These are phyloP conservation scores for Gynochthodes officinalis DNA, from an alignment of 257 asterid species.

Conservation along the genomic window DNA sequence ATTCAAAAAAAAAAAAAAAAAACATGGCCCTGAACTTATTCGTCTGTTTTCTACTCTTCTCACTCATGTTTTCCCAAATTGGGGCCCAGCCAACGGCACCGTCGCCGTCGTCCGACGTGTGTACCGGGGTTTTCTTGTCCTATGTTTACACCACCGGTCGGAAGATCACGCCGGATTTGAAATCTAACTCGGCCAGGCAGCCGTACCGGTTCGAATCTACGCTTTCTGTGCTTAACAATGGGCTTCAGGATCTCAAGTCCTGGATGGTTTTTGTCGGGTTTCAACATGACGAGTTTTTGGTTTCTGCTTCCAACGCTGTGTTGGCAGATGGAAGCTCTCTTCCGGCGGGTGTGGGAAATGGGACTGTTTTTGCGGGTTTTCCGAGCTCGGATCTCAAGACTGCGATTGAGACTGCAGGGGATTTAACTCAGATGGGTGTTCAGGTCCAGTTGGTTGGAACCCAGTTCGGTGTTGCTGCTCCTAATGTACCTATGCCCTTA, in stretches of 20 bases:
- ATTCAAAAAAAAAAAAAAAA: neutral
- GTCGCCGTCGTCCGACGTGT: slow-evolving; percentile 46
- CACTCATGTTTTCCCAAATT: slow-evolving; percentile 28
- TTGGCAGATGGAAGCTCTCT: slow-evolving; percentile 68
- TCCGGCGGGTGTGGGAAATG: slow-evolving; percentile 73
- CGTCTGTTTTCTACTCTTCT: slow-evolving; percentile 11
- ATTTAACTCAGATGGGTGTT: slow-evolving; percentile 69
- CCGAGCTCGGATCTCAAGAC: slow-evolving; percentile 85
- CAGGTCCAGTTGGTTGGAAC: slow-evolving; percentile 64
- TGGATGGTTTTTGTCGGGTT: slow-evolving; percentile 91
- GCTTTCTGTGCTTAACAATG: slow-evolving; percentile 60
- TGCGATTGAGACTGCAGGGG: slow-evolving; percentile 91
- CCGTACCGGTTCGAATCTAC: slow-evolving; percentile 73
- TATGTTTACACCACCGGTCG: slow-evolving; percentile 44
- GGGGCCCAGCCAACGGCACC: slow-evolving; percentile 40
- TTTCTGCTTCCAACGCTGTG: slow-evolving; percentile 75
- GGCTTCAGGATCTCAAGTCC: slow-evolving; percentile 56
- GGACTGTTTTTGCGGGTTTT: slow-evolving; percentile 71
- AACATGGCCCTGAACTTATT: slow-evolving; percentile 31
- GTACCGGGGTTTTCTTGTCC: slow-evolving; percentile 61
- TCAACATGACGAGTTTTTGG: slow-evolving; percentile 66
- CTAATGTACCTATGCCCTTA: slow-evolving; percentile 57
- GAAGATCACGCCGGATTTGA: slow-evolving; percentile 51
- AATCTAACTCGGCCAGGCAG: slow-evolving; percentile 35
- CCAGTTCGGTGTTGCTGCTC: slow-evolving; percentile 74